Conservation (phyloP, 2,329 filamentous ascomycete species). For the Diplocarpon mali region DNA sequence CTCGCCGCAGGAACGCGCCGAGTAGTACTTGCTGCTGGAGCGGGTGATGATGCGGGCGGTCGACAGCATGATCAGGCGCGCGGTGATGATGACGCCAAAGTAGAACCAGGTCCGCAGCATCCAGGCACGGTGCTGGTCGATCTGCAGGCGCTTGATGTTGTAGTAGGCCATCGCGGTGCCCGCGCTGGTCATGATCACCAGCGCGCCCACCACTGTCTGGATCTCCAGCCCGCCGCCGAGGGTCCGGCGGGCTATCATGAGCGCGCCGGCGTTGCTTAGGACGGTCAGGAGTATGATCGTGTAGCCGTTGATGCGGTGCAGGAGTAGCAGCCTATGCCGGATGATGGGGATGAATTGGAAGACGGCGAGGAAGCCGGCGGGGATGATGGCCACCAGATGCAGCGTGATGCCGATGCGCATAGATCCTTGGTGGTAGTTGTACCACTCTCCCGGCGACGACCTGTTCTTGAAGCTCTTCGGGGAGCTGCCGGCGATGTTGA, state of each 20-base stretch:
- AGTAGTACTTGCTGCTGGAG: constrained; percentile 26
- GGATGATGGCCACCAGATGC: constrained; percentile 36
- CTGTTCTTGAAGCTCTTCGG: constrained; percentile 13
- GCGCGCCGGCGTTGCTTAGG: constrained; percentile 35
- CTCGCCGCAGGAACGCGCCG: constrained; percentile 36
- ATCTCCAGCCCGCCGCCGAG: constrained; percentile 44
- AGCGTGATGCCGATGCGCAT: constrained; percentile 34
- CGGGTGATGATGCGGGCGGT: constrained; percentile 30
- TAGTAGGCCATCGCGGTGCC: constrained; percentile 37
- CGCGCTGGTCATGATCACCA: constrained; percentile 35
- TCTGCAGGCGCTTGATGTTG: constrained; percentile 48
- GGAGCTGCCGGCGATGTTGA: constrained; percentile 22
- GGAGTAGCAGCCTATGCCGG: constrained; percentile 35
- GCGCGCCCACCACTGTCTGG: constrained; percentile 34
- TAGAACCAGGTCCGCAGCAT: constrained; percentile 47
- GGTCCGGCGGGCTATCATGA: constrained; percentile 40
- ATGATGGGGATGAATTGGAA: constrained; percentile 39
- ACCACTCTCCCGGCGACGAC: constrained; percentile 32
- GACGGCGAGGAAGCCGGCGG: constrained; percentile 33
- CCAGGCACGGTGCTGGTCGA: constrained; percentile 54
- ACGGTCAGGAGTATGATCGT: constrained; percentile 37
- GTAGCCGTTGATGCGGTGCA: constrained; percentile 54
- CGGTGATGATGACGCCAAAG: constrained; percentile 41
- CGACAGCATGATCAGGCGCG: constrained; percentile 37
- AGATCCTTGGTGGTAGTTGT: constrained; percentile 27